A percentile compares a stretch with the other conserved stretches of the same genome.
These are phyloP conservation scores for Clohesyomyces aquaticus DNA, from an alignment of 495 filamentous ascomycete genomes.

Conservation along the genomic window DNA sequence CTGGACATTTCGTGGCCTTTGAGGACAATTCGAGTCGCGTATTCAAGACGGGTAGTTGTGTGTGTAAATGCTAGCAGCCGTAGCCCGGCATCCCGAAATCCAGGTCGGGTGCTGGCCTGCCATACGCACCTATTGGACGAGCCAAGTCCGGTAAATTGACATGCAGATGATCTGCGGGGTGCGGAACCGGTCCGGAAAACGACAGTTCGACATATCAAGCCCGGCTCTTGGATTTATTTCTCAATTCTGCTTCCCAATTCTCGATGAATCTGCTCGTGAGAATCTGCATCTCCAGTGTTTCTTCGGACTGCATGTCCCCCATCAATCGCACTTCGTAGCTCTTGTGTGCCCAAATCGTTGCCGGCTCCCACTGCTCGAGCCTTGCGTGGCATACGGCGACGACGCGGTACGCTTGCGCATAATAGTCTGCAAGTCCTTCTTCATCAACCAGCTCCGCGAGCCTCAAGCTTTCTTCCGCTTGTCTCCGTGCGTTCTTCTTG, in stretches of 20 bases:
- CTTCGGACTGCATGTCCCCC: conserved; percentile 15
- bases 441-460: conserved; percentile 26
- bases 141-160: conserved; percentile 2
- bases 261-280: conserved; percentile 18
- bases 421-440: conserved; percentile 33
- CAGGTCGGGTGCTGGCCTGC: background rate
- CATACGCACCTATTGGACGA: background rate
- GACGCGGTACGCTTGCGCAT: conserved; percentile 23
- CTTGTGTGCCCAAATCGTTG: conserved; percentile 22
- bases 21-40: no score
- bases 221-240: conserved; percentile 12
- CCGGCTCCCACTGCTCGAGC: conserved; percentile 16
- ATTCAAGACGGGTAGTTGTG: no score
- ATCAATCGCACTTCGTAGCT: conserved; percentile 15
- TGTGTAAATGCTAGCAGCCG: no score
- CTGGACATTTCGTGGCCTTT: no score
- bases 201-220: background rate
- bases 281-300: conserved; percentile 20
- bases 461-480: conserved; percentile 10
- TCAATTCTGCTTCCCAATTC: conserved; percentile 19
- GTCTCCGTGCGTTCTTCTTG: conserved; percentile 15
- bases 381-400: conserved; percentile 22
- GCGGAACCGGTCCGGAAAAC: background rate
- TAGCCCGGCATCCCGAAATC: background rate
- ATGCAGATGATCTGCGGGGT: background rate